Conservation (phyloP, 148 eudicot genomes). For the Polygonum aviculare region DNA sequence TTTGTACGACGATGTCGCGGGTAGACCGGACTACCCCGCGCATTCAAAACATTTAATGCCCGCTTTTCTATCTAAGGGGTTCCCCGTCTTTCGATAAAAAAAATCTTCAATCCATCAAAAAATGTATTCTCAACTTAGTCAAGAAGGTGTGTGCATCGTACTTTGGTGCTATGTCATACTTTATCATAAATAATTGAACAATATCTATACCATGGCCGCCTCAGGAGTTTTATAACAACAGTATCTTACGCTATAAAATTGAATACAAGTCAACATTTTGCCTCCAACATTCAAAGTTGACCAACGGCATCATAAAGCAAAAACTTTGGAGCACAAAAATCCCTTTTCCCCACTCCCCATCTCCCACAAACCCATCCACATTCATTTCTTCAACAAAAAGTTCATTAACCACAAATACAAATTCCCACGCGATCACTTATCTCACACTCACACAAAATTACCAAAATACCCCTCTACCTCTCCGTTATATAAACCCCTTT, state of each 20-base stretch:
- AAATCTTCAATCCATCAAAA: too few relatives aligned
- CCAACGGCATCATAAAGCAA: neutral
- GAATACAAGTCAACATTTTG: neutral
- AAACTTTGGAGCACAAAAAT: neutral
- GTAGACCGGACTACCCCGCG: too few relatives aligned
- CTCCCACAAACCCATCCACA: slow-evolving; percentile 1
- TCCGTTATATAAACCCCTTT: neutral
- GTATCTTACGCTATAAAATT: neutral
- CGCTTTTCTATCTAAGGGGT: too few relatives aligned
- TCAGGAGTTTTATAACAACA: neutral
- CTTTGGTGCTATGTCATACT: too few relatives aligned
- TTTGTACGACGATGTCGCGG: too few relatives aligned
- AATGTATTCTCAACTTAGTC: too few relatives aligned
- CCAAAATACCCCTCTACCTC: neutral
- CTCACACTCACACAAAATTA: neutral
- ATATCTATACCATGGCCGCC: too few relatives aligned
- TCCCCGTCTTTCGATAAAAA: too few relatives aligned
- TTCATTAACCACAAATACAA: neutral
- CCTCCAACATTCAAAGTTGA: neutral
- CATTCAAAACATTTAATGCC: too few relatives aligned
- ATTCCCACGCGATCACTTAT: neutral
- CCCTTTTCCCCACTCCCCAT: neutral
- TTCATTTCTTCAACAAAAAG: neutral
- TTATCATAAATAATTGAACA: too few relatives aligned
- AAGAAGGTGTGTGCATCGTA: too few relatives aligned